A percentile compares a stretch with the other conserved stretches of the same genome.
Evolutionary conservation across 2,329 filamentous ascomycete genomes (phyloP).

Genomic region (Metarhizium rileyi): DNA sequence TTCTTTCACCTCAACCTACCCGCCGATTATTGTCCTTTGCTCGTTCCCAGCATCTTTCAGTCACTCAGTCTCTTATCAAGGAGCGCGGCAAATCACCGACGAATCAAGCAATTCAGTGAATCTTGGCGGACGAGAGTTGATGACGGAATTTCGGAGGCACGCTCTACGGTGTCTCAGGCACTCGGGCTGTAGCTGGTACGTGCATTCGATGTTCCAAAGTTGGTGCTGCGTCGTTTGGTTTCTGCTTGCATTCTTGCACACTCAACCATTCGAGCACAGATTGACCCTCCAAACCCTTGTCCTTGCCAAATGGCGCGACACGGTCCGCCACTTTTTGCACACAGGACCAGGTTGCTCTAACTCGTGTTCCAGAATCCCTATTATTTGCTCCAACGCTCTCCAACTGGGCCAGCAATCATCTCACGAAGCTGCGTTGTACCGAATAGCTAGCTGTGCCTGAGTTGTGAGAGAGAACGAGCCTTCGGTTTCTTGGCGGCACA

Average conservation of each 20-base stretch:
- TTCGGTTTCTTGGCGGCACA: constrained; percentile 1
- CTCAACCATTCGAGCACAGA: neutral
- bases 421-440: neutral
- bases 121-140: neutral
- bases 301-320: neutral
- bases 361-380: constrained; percentile 3
- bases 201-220: constrained; percentile 3
- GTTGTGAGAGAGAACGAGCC: neutral
- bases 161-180: neutral
- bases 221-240: neutral
- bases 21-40: neutral
- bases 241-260: neutral
- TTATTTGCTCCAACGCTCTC: neutral
- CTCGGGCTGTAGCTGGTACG: constrained; percentile 5
- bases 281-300: neutral
- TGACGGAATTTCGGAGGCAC: neutral
- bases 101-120: neutral
- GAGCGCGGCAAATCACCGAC: neutral
- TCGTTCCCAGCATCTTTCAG: neutral
- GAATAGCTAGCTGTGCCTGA: neutral
- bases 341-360: neutral
- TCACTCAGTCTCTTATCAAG: neutral
- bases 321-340: neutral
- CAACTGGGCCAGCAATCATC: neutral
- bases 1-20: no score